Conservation (phyloP, 768 basidiomycete genomes). For the Cyclocybe aegerita region DNA sequence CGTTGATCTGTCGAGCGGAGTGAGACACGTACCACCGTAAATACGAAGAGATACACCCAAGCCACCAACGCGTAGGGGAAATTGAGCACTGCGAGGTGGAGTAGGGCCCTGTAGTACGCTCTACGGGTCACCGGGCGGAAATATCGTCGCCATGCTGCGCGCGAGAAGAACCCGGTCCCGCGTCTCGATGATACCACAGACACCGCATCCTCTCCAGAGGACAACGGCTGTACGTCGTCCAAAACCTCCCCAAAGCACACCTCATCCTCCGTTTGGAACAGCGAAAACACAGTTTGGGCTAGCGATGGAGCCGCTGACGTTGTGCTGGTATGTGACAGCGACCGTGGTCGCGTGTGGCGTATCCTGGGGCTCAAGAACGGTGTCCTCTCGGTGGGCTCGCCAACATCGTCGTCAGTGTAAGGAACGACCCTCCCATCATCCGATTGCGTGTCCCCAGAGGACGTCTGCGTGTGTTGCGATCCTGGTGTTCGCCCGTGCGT, state of each 20-base stretch:
- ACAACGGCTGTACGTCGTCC: conserved; percentile 29
- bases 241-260: conserved; percentile 31
- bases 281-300: conserved; percentile 65
- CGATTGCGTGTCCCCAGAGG: conserved; percentile 34
- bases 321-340: conserved; percentile 57
- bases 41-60: conserved; percentile 79
- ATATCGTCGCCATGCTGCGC: conserved; percentile 50
- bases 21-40: conserved; percentile 63
- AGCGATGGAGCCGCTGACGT: conserved; percentile 62
- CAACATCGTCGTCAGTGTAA: conserved; percentile 26
- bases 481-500: conserved; percentile 18
- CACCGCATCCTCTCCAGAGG: conserved; percentile 16
- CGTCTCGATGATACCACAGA: conserved; percentile 9
- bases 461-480: conserved; percentile 23
- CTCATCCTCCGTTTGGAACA: conserved; percentile 58
- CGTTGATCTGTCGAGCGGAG: not conserved
- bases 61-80: conserved; percentile 77
- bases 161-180: conserved; percentile 28
- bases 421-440: conserved; percentile 27
- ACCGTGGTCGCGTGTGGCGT: conserved; percentile 42
- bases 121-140: conserved; percentile 57
- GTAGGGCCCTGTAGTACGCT: conserved; percentile 63
- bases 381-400: conserved; percentile 44
- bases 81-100: conserved; percentile 73
- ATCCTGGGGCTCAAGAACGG: conserved; percentile 39